These are phyloP conservation scores for Ogataea glucozyma DNA, from an alignment of 805 yeast genomes.

Conservation along the genomic window DNA sequence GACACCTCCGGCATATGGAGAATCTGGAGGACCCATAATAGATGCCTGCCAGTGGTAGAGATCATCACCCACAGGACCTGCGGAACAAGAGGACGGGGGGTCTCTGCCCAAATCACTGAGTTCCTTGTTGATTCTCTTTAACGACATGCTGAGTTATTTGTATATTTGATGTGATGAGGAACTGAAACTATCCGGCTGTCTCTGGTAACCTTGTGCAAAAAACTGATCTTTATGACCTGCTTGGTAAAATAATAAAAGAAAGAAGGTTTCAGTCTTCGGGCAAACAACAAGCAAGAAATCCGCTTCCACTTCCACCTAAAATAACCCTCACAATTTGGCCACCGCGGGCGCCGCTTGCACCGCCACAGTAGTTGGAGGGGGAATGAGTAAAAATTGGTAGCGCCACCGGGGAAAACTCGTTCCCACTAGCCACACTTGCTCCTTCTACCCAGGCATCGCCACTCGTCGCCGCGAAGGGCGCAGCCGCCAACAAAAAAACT, in stretches of 20 bases:
- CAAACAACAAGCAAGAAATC: conserved; percentile 8
- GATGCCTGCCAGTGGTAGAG: conserved; percentile 99
- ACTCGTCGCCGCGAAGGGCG: not conserved
- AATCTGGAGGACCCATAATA: conserved; percentile 97
- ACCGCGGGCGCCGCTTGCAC: conserved; percentile 1
- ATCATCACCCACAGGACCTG: conserved; percentile 98
- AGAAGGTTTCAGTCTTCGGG: conserved; percentile 3
- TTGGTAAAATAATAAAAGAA: conserved; percentile 4
- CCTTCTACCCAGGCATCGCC: not conserved
- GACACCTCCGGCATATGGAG: conserved; percentile 81
- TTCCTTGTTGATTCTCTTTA: conserved; percentile 95
- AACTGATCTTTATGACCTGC: conserved; percentile 1
- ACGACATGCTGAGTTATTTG: conserved; percentile 57
- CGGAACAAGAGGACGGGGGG: conserved; percentile 98
- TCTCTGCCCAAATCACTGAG: conserved; percentile 95
- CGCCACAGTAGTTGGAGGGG: conserved; percentile 4
- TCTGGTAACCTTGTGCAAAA: conserved; percentile 3
- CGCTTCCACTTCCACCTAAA: conserved; percentile 7
- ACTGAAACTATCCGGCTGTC: conserved; percentile 6
- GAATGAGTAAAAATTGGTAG: too few relatives aligned
- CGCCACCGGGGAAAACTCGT: too few relatives aligned
- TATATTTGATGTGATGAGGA: not conserved
- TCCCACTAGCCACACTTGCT: too few relatives aligned
- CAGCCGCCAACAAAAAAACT: not conserved
- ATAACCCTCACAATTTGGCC: conserved; percentile 2